Percentiles rank a stretch among this genome's conserved stretches.
These are phyloP conservation scores for Ophidiomyces ophidiicola DNA, from an alignment of 2,329 filamentous ascomycete species.

Conservation along the genomic window DNA sequence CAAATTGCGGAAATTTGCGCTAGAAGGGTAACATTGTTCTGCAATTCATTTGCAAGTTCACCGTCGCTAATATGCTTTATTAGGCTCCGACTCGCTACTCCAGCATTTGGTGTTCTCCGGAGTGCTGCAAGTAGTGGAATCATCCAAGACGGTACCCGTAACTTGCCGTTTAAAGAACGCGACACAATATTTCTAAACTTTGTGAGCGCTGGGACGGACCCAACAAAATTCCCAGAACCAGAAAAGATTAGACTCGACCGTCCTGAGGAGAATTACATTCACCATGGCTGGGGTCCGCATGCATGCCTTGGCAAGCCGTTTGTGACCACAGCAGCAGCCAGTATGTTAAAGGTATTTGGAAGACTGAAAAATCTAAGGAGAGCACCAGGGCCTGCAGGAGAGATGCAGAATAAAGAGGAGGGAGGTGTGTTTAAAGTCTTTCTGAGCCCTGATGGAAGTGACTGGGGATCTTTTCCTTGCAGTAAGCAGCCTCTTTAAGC, in stretches of 20 bases:
- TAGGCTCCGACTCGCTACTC: constrained; percentile 21
- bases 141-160: constrained; percentile 26
- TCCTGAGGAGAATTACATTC: constrained; percentile 29
- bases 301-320: constrained; percentile 36
- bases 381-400: constrained; percentile 37
- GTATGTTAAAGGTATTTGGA: constrained; percentile 34
- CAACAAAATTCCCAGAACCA: constrained; percentile 28
- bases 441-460: constrained; percentile 1
- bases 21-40: constrained; percentile 43
- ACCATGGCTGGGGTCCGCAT: constrained; percentile 39
- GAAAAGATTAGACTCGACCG: constrained; percentile 35
- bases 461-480: constrained; percentile 9
- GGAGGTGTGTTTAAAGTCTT: constrained; percentile 21
- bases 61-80: constrained; percentile 13
- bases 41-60: constrained; percentile 16
- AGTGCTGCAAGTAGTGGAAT: constrained; percentile 25
- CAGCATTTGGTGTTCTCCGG: constrained; percentile 24
- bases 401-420: constrained; percentile 31
- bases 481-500: too few relatives aligned
- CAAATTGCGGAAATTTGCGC: constrained; percentile 40
- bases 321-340: constrained; percentile 29
- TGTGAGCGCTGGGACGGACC: constrained; percentile 29
- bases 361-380: constrained; percentile 36
- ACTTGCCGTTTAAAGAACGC: constrained; percentile 26
- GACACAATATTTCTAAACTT: constrained; percentile 27